Evolutionary conservation across 192 early-diverging fungal genomes (phyloP), one percentile per base, ranked within the genome.

Genomic region (Lobosporangium transversale): DNA sequence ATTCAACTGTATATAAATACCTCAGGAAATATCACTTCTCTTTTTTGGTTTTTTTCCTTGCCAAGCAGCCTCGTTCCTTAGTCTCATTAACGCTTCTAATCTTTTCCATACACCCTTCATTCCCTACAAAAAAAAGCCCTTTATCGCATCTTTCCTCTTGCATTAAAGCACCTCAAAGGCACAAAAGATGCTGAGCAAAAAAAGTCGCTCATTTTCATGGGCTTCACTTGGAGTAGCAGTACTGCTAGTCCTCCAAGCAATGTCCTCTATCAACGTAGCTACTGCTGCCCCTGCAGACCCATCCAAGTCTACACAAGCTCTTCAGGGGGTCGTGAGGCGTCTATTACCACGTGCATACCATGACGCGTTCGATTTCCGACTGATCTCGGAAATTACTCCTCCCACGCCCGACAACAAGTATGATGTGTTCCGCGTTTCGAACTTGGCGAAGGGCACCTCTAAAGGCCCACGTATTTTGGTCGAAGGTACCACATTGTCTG

Each of bases 341-440:
- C 49, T 75, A 7, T 42, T 75, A 0, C 71, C 71, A 0, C 26
- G 17, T 24, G 37, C 71, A 20, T 75, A 75, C n/a, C 71, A 75
- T 63, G 35, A 60, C 6, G 44, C 51, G 21, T 75, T 75, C 48
- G 63, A 75, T 53, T 75, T 75, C 35, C 56, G 66, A 52, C 20
- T 75, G 17, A 63, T 75, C 4, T 48, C 63, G 0, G 52, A 66
- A 6, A 60, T 75, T 20, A 14, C 71, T 3, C 23, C 51, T 0
- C 45, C 71, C 2, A 61, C 56, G 0, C 30, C 63, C 2, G 51
- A 66, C 12, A 75, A 75, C 63, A 75, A 66, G 44, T 66, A 66
- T 45, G 71, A 75, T 30, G 71, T 75, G 21, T 75, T 51, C 58
- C 62, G 71, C 18, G 71, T 75, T 47, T 75, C 71, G 8, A 75